phyloP scores from a whole-genome alignment of 805 yeast species.

The Monosporozyma aerobia region DNA sequence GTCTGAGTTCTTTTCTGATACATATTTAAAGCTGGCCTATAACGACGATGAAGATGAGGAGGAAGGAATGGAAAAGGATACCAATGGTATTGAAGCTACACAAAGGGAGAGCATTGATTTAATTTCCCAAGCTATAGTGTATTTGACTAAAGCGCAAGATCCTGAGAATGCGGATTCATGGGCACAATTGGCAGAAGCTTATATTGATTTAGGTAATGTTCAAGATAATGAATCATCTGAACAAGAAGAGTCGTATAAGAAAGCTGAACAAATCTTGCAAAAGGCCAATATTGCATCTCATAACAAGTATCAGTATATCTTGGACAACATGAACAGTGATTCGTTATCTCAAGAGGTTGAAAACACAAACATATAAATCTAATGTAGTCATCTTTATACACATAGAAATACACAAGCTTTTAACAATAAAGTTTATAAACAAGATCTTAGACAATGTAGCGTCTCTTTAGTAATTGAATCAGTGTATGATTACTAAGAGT shows the following conservation, averaged over 20 bases:
- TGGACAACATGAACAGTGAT: slow-evolving; percentile 38
- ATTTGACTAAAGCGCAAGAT: slow-evolving; percentile 50
- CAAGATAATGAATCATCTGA: slow-evolving; percentile 53
- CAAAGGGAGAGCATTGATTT: slow-evolving; percentile 40
- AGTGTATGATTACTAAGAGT: too few relatives aligned
- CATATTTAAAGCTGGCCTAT: slow-evolving; percentile 49
- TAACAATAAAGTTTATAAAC: too few relatives aligned
- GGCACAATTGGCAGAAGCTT: slow-evolving; percentile 81
- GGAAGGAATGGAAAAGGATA: slow-evolving; percentile 25
- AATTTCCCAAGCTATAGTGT: slow-evolving; percentile 45
- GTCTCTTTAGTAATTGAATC: too few relatives aligned
- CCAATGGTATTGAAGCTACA: slow-evolving; percentile 30
- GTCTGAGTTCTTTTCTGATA: slow-evolving; percentile 51
- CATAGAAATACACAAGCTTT: too few relatives aligned
- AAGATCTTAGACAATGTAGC: too few relatives aligned
- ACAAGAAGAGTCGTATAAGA: slow-evolving; percentile 55
- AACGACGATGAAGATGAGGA: slow-evolving; percentile 36
- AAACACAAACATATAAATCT: neutral
- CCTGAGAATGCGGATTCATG: slow-evolving; percentile 71
- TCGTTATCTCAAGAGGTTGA: slow-evolving; percentile 12
- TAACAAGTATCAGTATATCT: slow-evolving; percentile 58
- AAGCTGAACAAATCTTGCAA: slow-evolving; percentile 59
- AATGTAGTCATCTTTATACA: too few relatives aligned
- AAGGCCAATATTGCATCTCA: slow-evolving; percentile 75
- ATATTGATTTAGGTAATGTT: slow-evolving; percentile 69